Conservation (phyloP, 306 rosid genomes). For the Cyamopsis tetragonoloba region DNA sequence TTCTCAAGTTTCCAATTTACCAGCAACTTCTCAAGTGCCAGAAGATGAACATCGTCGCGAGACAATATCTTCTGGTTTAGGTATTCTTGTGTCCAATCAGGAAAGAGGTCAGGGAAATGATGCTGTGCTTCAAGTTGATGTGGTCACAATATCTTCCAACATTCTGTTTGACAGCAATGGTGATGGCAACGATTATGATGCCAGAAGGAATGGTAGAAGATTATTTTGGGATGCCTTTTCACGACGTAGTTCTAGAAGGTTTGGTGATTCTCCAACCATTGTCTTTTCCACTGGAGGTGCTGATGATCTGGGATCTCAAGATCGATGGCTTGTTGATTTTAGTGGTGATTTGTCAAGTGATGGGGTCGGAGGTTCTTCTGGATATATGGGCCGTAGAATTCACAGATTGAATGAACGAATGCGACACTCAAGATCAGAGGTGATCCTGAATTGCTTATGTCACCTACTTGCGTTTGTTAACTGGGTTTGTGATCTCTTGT, state of each 20-base stretch:
- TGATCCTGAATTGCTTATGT: constrained; percentile 36
- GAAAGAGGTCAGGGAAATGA: constrained; percentile 60
- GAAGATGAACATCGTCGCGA: constrained; percentile 57
- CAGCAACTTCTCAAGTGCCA: constrained; percentile 41
- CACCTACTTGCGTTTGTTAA: constrained; percentile 17
- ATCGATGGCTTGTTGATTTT: constrained; percentile 90
- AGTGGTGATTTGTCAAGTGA: constrained; percentile 68
- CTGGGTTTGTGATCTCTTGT: constrained; percentile 3
- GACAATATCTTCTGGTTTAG: constrained; percentile 62
- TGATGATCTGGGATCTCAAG: constrained; percentile 65
- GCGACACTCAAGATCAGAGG: constrained; percentile 84
- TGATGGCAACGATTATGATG: constrained; percentile 49
- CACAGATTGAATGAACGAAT: constrained; percentile 59
- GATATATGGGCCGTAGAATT: constrained; percentile 57
- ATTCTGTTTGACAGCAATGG: constrained; percentile 49
- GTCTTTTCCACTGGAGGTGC: constrained; percentile 60
- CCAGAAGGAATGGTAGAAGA: constrained; percentile 82
- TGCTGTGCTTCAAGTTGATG: constrained; percentile 70
- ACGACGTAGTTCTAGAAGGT: constrained; percentile 79
- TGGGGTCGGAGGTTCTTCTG: constrained; percentile 50
- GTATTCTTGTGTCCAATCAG: constrained; percentile 69
- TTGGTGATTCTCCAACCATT: constrained; percentile 68
- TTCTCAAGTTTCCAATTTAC: constrained; percentile 48
- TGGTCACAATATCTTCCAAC: constrained; percentile 77
- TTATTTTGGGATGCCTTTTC: constrained; percentile 90